Percentiles rank a stretch among this genome's conserved stretches.
Conservation (phyloP, 2,329 filamentous ascomycete species). For the Penicillium sp. region DNA sequence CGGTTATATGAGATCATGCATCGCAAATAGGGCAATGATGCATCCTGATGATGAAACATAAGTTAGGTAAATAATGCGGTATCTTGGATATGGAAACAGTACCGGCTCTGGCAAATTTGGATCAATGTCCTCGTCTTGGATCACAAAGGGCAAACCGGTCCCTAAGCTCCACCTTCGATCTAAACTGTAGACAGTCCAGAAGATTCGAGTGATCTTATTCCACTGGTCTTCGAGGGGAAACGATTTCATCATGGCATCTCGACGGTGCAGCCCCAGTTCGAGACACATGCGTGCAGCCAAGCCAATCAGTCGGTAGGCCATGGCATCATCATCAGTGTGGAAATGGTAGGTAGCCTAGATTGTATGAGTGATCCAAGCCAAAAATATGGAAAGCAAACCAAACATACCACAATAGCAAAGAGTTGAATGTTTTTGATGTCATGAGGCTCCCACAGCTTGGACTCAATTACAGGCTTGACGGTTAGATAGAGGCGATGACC, state of each 20-base stretch:
- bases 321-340: slow-evolving; percentile 75
- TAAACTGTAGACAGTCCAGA: slow-evolving; percentile 82
- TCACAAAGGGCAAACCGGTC: slow-evolving; percentile 79
- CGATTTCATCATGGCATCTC: slow-evolving; percentile 63
- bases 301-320: slow-evolving; percentile 83
- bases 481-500: slow-evolving; percentile 70
- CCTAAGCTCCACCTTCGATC: slow-evolving; percentile 85
- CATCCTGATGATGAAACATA: slow-evolving; percentile 30
- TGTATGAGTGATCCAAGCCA: not conserved
- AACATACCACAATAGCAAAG: slow-evolving; percentile 47
- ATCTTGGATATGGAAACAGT: slow-evolving; percentile 21
- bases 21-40: slow-evolving; percentile 63
- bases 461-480: slow-evolving; percentile 67
- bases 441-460: slow-evolving; percentile 53
- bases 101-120: slow-evolving; percentile 73
- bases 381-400: not conserved
- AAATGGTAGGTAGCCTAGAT: slow-evolving; percentile 70
- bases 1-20: slow-evolving; percentile 82
- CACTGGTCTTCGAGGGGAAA: slow-evolving; percentile 67
- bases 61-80: not conserved
- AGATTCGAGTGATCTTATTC: slow-evolving; percentile 63
- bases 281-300: slow-evolving; percentile 74
- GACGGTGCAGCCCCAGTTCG: slow-evolving; percentile 76
- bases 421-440: slow-evolving; percentile 58
- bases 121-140: slow-evolving; percentile 84